Evolutionary conservation across 2,329 filamentous ascomycete species (phyloP).

Genomic region (Aspergillaceae sp.): DNA sequence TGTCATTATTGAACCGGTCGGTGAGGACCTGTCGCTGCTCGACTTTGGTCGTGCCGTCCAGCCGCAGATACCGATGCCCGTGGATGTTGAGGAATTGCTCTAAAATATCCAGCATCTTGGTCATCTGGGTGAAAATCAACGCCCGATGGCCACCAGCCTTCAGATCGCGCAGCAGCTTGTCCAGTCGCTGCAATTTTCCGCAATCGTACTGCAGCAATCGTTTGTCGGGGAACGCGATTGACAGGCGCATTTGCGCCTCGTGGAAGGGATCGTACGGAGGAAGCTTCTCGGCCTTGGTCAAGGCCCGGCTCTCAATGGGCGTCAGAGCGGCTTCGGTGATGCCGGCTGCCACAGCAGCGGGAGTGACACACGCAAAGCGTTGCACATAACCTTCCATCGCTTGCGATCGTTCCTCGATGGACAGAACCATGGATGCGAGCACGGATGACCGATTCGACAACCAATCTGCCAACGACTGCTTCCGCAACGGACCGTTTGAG

Average conservation of each 20-base stretch:
- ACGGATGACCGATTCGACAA: slow-evolving; percentile 58
- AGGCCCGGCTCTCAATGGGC: slow-evolving; percentile 46
- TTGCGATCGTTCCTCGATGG: slow-evolving; percentile 62
- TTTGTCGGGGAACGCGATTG: slow-evolving; percentile 94
- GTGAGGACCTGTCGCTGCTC: slow-evolving; percentile 93
- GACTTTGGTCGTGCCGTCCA: slow-evolving; percentile 93
- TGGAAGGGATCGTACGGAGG: slow-evolving; percentile 73
- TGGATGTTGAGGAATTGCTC: slow-evolving; percentile 98
- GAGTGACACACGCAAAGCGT: slow-evolving; percentile 88
- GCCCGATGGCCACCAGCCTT: slow-evolving; percentile 87
- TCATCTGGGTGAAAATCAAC: slow-evolving; percentile 99
- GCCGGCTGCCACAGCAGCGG: slow-evolving; percentile 74
- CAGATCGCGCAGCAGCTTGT: slow-evolving; percentile 73
- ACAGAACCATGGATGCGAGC: slow-evolving; percentile 56
- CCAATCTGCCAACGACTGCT: slow-evolving; percentile 62
- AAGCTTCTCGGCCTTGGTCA: slow-evolving; percentile 41
- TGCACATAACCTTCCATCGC: slow-evolving; percentile 66
- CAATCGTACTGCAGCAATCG: slow-evolving; percentile 96
- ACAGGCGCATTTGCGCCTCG: slow-evolving; percentile 81
- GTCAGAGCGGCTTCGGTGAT: slow-evolving; percentile 61
- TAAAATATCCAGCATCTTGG: slow-evolving; percentile 91
- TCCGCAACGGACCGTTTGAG: slow-evolving; percentile 52
- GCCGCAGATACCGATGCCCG: slow-evolving; percentile 87
- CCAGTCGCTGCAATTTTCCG: slow-evolving; percentile 86
- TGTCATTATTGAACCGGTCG: slow-evolving; percentile 92